phyloP scores from a whole-genome alignment of 345 rosid species.

The Brassica rapa region DNA sequence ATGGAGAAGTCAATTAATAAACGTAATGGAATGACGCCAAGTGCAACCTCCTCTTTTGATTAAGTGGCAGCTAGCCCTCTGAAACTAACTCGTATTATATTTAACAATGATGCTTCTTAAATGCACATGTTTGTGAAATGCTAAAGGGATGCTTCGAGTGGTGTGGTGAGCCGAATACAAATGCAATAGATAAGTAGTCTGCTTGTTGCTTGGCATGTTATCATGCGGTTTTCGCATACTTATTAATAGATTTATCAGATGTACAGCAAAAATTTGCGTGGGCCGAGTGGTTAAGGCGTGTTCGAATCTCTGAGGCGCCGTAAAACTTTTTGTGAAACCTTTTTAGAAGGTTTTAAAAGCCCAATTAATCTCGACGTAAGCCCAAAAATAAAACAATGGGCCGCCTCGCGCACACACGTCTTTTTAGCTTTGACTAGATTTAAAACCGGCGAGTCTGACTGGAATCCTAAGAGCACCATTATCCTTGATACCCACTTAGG shows the following conservation, averaged over 20 bases:
- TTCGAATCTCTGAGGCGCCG: constrained; percentile 75
- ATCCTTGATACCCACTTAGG: no score
- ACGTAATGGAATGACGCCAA: neutral
- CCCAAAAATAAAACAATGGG: constrained; percentile 6
- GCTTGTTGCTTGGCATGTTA: neutral
- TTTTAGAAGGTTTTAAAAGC: neutral
- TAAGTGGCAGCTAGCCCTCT: neutral
- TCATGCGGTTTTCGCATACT: neutral
- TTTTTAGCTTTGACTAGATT: neutral
- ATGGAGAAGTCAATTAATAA: neutral
- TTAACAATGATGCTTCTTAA: neutral
- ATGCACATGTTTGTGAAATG: neutral
- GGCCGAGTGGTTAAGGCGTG: constrained; percentile 68
- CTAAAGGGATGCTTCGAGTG: neutral
- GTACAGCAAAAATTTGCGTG: neutral
- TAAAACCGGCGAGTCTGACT: constrained; percentile 21
- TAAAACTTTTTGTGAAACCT: neutral
- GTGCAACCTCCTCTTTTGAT: neutral
- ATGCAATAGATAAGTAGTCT: no score
- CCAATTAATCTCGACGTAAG: neutral
- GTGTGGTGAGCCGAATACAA: no score
- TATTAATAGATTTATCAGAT: no score
- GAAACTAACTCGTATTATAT: neutral
- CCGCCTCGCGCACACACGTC: neutral
- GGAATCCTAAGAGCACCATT: neutral